A percentile compares a stretch with the other conserved stretches of the same genome.
phyloP scores from a whole-genome alignment of 1,139 yeast genomes.

The Nakaseomyces nivariensis region DNA sequence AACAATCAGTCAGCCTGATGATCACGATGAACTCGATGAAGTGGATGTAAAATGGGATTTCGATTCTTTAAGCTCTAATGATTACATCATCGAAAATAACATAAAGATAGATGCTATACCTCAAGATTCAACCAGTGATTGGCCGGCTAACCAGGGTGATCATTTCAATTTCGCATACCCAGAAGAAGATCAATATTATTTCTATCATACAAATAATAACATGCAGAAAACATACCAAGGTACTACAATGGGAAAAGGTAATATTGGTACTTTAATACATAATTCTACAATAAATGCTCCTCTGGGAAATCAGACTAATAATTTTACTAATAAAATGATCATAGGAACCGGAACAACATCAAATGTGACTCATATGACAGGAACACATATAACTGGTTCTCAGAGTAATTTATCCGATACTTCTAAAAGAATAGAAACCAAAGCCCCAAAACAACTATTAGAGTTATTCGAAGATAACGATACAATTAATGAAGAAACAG shows the following conservation, averaged over 20 bases:
- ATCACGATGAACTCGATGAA: conserved; percentile 20
- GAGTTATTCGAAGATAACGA: conserved; percentile 52
- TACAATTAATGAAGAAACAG: conserved; percentile 16
- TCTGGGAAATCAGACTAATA: conserved; percentile 20
- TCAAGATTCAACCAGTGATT: conserved; percentile 26
- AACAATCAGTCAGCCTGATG: conserved; percentile 8
- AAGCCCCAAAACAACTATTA: conserved; percentile 63
- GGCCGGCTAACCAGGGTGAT: conserved; percentile 26
- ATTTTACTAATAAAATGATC: conserved; percentile 3
- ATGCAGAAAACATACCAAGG: conserved; percentile 23
- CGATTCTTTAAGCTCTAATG: conserved; percentile 64
- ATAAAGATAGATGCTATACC: conserved; percentile 41
- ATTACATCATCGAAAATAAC: conserved; percentile 60
- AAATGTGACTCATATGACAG: conserved; percentile 18
- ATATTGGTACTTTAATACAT: conserved; percentile 14
- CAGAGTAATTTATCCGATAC: neutral
- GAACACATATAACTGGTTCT: conserved; percentile 4
- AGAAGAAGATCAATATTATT: conserved; percentile 28
- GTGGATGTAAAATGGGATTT: conserved; percentile 70
- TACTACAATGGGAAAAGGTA: conserved; percentile 29
- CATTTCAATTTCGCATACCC: conserved; percentile 32
- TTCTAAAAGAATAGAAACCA: conserved; percentile 29
- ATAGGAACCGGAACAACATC: conserved; percentile 12
- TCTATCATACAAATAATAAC: conserved; percentile 23
- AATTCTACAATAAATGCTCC: conserved; percentile 23